phyloP scores from a whole-genome alignment of 1,139 yeast species.

The Debaryomyces fabryi region DNA sequence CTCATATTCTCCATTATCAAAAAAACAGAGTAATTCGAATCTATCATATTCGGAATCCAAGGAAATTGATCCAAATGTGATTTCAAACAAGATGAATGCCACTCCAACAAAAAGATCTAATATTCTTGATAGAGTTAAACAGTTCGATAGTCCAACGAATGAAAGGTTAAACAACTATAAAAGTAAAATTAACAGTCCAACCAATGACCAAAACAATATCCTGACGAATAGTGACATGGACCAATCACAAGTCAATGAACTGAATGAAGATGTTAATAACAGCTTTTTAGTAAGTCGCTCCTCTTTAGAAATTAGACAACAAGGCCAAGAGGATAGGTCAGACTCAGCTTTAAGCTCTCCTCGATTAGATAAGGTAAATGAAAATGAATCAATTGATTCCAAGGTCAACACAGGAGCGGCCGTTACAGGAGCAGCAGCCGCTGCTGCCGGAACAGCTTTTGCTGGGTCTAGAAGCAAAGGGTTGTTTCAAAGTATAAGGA shows the following conservation, averaged over 20 bases:
- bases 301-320: conserved; percentile 20
- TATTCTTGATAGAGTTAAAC: conserved; percentile 43
- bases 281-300: conserved; percentile 22
- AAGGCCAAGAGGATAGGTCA: conserved; percentile 1
- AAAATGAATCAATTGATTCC: background rate
- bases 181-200: background rate
- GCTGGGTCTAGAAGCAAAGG: conserved; percentile 27
- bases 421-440: conserved; percentile 15
- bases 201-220: background rate
- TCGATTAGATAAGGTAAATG: background rate
- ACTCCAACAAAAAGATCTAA: conserved; percentile 23
- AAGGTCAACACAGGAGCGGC: conserved; percentile 16
- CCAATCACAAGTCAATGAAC: background rate
- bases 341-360: background rate
- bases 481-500: conserved; percentile 39
- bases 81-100: conserved; percentile 10
- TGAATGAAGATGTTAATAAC: conserved; percentile 11
- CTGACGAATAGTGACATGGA: background rate
- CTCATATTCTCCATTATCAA: background rate
- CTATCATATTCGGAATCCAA: background rate
- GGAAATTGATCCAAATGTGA: conserved; percentile 7
- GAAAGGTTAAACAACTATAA: background rate
- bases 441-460: conserved; percentile 9
- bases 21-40: background rate
- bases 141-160: conserved; percentile 36